Base-by-base conservation (phyloP, 2,329 filamentous ascomycete genomes). In the Aspergillus carbonarius region DNA sequence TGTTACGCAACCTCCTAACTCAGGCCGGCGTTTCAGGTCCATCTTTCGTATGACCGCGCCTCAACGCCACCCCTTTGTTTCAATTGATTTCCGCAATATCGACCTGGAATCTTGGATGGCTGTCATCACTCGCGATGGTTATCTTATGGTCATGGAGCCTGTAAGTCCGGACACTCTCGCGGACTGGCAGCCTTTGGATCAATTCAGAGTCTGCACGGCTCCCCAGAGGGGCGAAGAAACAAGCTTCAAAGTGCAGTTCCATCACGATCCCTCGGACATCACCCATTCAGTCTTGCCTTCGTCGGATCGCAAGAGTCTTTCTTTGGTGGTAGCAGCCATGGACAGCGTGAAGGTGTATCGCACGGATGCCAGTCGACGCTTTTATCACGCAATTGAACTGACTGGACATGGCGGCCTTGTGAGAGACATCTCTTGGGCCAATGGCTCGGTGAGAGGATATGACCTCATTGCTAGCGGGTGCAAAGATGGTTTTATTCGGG, bases 401-500 rank as follows among this genome's bases (percentile, higher is more conserved):
- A 81, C 81, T 30, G 87, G 87, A 1, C 90, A 96, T 67, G 82
- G 85, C 7, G 87, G 88, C 0, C 82, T 98, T 39, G 90, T 97
- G 6, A 84, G 93, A 49, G 93, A 97, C 72, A 85, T 97, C 1
- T 88, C 91, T 2, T 99, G 95, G 95, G 92, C 93, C 1, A 90
- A 92, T 49, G 93, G 92, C 12, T 96, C 92, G 64, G 92, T 96
- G 68, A 82, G 93, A 39, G 93, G 93, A 1, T 93, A 91, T 72
- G 95, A 99, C 73, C 84, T 93, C 58, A 84, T 98, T 66, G 95
- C 93, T 3, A 96, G 93, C 5, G 93, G 92, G 2, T 95, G 91
- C 72, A 96, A 96, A 74, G 95, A 99, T 72, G 93, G 95, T 3
- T 88, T 87, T 66, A 87, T 97, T 40, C 85, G 93, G 40, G 89